phyloP scores from a whole-genome alignment of 1,284 basidiomycete species.

The Macrocystidia cucumis region DNA sequence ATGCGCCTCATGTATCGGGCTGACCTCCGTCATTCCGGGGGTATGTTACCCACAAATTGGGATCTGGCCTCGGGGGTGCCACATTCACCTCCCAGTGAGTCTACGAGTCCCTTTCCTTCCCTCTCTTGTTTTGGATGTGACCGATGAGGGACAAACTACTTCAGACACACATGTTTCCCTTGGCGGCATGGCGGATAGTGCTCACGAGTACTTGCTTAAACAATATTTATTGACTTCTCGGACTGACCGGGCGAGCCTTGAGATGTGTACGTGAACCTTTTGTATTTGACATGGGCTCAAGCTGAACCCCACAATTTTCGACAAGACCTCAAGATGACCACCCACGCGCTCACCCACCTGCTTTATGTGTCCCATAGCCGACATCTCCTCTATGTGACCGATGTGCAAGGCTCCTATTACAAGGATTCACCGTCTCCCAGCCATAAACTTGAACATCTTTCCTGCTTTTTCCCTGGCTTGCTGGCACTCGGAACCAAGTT shows the following conservation, averaged over 20 bases:
- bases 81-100: too few species aligned
- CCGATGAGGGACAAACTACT: slow-evolving; percentile 7
- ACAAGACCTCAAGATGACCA: slow-evolving; percentile 55
- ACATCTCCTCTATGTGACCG: slow-evolving; percentile 64
- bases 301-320: slow-evolving; percentile 2
- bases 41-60: slow-evolving; percentile 52
- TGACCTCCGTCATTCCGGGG: slow-evolving; percentile 34
- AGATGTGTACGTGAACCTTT: slow-evolving; percentile 63
- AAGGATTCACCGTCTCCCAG: too few species aligned
- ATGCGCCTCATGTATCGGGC: slow-evolving; percentile 39
- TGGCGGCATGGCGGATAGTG: slow-evolving; percentile 60
- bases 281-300: slow-evolving; percentile 2
- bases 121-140: too few species aligned
- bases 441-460: slow-evolving; percentile 65
- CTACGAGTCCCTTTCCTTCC: too few species aligned
- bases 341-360: slow-evolving; percentile 54
- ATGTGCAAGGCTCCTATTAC: slow-evolving; percentile 27
- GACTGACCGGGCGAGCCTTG: slow-evolving; percentile 46
- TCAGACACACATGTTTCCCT: slow-evolving; percentile 41
- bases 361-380: slow-evolving; percentile 61
- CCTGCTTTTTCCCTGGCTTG: slow-evolving; percentile 75
- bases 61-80: slow-evolving; percentile 32
- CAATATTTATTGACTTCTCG: slow-evolving; percentile 58
- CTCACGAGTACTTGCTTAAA: slow-evolving; percentile 69
- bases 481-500: slow-evolving; percentile 63